phyloP scores from a whole-genome alignment of 2,329 filamentous ascomycete species.

The Podosphaera xanthii region DNA sequence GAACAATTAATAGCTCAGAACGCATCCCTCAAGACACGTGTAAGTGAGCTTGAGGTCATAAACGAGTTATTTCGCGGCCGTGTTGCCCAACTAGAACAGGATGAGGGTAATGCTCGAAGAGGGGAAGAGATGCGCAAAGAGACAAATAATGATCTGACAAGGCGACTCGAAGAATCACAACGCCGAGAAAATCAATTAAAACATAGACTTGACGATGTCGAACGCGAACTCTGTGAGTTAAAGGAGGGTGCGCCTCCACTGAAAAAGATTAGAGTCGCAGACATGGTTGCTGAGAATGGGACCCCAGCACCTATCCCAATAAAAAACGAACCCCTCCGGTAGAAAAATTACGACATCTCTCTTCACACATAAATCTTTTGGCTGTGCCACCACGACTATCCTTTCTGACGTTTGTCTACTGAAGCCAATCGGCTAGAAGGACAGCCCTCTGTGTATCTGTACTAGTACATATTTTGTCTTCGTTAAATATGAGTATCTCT shows the following conservation, averaged over 20 bases:
- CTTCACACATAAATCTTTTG: no score
- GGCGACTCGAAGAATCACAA: conserved; percentile 53
- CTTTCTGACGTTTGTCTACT: no score
- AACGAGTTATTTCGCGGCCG: conserved; percentile 60
- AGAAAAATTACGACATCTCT: no score
- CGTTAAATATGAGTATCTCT: no score
- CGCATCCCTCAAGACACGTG: conserved; percentile 75
- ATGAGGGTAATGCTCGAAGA: conserved; percentile 44
- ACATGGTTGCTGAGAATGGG: conserved; percentile 19
- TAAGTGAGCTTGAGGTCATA: conserved; percentile 88
- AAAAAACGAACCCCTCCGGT: conserved; percentile 1
- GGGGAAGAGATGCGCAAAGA: conserved; percentile 33
- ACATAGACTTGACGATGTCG: conserved; percentile 57
- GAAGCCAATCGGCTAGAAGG: no score
- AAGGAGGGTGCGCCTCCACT: conserved; percentile 23
- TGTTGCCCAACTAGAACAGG: conserved; percentile 53
- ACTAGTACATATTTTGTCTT: no score
- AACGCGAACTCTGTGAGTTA: conserved; percentile 25
- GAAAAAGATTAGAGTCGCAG: conserved; percentile 33
- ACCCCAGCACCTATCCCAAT: conserved; percentile 9
- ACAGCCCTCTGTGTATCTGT: no score
- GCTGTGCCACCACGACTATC: no score
- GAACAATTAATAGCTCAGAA: conserved; percentile 63
- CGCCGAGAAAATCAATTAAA: conserved; percentile 63
- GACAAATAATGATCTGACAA: conserved; percentile 29